These are phyloP conservation scores for Glycine tomentella DNA, from an alignment of 306 rosid species.

Conservation along the genomic window DNA sequence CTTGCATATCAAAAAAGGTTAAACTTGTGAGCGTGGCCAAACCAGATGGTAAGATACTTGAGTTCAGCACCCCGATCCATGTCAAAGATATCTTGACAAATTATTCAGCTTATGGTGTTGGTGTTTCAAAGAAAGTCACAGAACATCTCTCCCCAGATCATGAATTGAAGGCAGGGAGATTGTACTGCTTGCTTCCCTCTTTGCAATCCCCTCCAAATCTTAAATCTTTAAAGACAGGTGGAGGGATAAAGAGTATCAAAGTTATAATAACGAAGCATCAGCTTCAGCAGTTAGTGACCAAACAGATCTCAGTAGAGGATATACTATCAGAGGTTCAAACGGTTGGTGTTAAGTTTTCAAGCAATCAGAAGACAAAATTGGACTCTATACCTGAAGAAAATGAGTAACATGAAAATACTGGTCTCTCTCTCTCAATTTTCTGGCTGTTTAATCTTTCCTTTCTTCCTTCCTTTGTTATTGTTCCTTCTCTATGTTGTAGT, in stretches of 20 bases:
- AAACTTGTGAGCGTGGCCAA: slow-evolving; percentile 58
- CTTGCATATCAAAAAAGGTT: slow-evolving; percentile 23
- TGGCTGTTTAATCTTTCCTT: slow-evolving; percentile 32
- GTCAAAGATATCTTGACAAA: slow-evolving; percentile 63
- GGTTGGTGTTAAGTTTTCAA: slow-evolving; percentile 22
- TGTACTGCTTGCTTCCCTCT: slow-evolving; percentile 63
- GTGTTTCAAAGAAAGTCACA: slow-evolving; percentile 56
- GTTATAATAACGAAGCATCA: slow-evolving; percentile 70
- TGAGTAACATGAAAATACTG: slow-evolving; percentile 35
- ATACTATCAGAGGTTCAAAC: slow-evolving; percentile 49
- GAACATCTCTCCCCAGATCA: slow-evolving; percentile 54
- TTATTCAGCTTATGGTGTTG: slow-evolving; percentile 47
- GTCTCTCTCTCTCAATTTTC: background rate
- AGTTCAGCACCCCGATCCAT: slow-evolving; percentile 53
- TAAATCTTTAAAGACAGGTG: background rate
- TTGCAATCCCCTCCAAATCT: slow-evolving; percentile 15
- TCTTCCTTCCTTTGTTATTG: no score
- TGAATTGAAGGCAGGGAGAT: slow-evolving; percentile 63
- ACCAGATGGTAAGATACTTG: slow-evolving; percentile 64
- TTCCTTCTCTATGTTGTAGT: slow-evolving; percentile 18
- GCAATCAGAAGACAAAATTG: slow-evolving; percentile 58
- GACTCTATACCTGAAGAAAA: slow-evolving; percentile 71
- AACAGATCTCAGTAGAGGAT: slow-evolving; percentile 62
- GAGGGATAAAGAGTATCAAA: slow-evolving; percentile 62
- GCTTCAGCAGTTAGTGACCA: slow-evolving; percentile 63